Percentiles rank a stretch among this genome's conserved stretches.
phyloP scores from a whole-genome alignment of 331 rosid genomes.

The Ulmus americana region DNA sequence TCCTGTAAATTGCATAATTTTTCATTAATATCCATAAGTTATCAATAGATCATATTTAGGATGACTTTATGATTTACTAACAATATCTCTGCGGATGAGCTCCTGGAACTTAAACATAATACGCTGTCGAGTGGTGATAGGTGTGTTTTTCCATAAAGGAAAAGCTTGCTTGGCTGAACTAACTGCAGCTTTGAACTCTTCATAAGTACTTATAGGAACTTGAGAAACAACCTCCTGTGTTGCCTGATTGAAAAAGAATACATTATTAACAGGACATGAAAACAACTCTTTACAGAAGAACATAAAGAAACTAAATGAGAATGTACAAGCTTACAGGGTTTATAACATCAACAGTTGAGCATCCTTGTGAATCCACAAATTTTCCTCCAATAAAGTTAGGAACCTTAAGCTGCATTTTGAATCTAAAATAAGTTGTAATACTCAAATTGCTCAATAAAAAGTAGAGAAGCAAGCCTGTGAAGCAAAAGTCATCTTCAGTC shows the following conservation, averaged over 20 bases:
- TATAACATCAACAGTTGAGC: slow-evolving; percentile 37
- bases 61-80: slow-evolving; percentile 24
- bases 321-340: slow-evolving; percentile 49
- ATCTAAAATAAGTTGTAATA: slow-evolving; percentile 24
- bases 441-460: slow-evolving; percentile 15
- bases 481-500: slow-evolving; percentile 14
- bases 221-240: slow-evolving; percentile 75
- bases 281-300: slow-evolving; percentile 8
- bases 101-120: slow-evolving; percentile 71
- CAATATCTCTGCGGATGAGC: slow-evolving; percentile 63
- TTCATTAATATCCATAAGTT: neutral
- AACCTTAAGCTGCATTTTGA: slow-evolving; percentile 49
- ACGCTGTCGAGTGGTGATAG: slow-evolving; percentile 51
- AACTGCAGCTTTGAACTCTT: slow-evolving; percentile 69
- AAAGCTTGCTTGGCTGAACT: slow-evolving; percentile 67
- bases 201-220: slow-evolving; percentile 58
- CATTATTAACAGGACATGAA: slow-evolving; percentile 14
- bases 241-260: slow-evolving; percentile 40
- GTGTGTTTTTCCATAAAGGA: slow-evolving; percentile 56
- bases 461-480: neutral
- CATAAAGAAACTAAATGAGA: slow-evolving; percentile 1
- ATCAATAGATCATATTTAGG: neutral
- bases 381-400: slow-evolving; percentile 60
- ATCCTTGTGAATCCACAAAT: slow-evolving; percentile 41
- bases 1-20: slow-evolving; percentile 35